These are phyloP conservation scores for Senna tora DNA, from an alignment of 306 rosid species.

Conservation along the genomic window DNA sequence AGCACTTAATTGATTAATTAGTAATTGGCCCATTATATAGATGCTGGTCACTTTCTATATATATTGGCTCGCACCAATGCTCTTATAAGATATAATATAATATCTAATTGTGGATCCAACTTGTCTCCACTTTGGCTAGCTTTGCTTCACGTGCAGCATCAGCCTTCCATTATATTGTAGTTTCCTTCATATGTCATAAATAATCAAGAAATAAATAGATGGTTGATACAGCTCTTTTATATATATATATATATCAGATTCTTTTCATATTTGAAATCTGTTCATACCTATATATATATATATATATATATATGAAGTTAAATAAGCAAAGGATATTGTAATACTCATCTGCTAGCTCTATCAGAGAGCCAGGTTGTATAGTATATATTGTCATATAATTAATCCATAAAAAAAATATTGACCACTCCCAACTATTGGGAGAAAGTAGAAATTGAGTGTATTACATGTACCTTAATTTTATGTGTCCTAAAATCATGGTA, in stretches of 20 bases:
- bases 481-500: too few species aligned
- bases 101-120: slow-evolving; percentile 29
- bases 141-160: slow-evolving; percentile 32
- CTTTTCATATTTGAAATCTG: neutral
- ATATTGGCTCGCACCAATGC: neutral
- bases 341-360: too few species aligned
- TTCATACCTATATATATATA: too few species aligned
- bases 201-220: slow-evolving; percentile 10
- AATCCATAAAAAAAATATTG: too few species aligned
- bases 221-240: neutral
- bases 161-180: slow-evolving; percentile 19
- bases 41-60: neutral
- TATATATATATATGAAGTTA: too few species aligned
- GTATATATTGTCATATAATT: too few species aligned
- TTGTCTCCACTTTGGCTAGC: slow-evolving; percentile 27
- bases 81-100: neutral
- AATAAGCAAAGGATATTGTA: too few species aligned
- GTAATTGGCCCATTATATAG: neutral
- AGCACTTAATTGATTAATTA: neutral
- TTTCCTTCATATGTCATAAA: neutral
- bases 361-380: too few species aligned
- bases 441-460: too few species aligned
- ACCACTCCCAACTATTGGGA: too few species aligned
- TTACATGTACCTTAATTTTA: too few species aligned
- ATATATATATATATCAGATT: neutral